Base-by-base conservation (phyloP, 2,329 filamentous ascomycete species). In the Aureobasidium sp. region DNA sequence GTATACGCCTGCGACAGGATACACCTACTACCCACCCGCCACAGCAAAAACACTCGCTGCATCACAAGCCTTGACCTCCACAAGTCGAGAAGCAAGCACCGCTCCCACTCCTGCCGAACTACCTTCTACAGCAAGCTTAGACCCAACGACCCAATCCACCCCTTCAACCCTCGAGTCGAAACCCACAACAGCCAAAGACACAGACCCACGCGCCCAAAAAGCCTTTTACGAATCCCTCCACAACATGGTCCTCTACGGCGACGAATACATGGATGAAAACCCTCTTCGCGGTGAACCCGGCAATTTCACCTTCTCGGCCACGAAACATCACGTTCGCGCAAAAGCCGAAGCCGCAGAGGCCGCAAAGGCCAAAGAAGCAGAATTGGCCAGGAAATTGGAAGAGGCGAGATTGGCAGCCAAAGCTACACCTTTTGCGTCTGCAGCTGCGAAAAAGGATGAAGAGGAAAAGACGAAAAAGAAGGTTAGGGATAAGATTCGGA, bases 221-320 rank as follows among this genome's bases (percentile, higher is more conserved):
- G 77, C 74, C 42, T 79, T 90, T 40, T 82, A 84, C 29, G 68
- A 75, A 40, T 73, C 70, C 20, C 60, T 79, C 4, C 56, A 67
- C 9, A 69, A 74, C 64, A 69, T 73, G 33, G 77, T 85, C 16
- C 78, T 78, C 10, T 89, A 87, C 71, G 86, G 83, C 18, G 83
- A 88, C 69, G 88, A 91, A 68, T 91, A 83, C 76, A 88, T 88
- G 80, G 89, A 91, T 73, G 88, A 90, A 71, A 89, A 86, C 67
- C 88, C 89, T 0, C 77, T 91, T 18, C 79, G 85, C 10, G 89
- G 89, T 55, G 89, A 91, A 72, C 89, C 89, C 0, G 89, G 89
- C 36, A 84, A 83, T 6, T 90, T 91, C 70, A 85, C 88, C 63
- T 82, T 90, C 69, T 82, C 82, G 6, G 78, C 78, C 40, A 81